Base-by-base conservation (phyloP, 805 yeast genomes). In the Maudiozyma serrabonitensis region DNA sequence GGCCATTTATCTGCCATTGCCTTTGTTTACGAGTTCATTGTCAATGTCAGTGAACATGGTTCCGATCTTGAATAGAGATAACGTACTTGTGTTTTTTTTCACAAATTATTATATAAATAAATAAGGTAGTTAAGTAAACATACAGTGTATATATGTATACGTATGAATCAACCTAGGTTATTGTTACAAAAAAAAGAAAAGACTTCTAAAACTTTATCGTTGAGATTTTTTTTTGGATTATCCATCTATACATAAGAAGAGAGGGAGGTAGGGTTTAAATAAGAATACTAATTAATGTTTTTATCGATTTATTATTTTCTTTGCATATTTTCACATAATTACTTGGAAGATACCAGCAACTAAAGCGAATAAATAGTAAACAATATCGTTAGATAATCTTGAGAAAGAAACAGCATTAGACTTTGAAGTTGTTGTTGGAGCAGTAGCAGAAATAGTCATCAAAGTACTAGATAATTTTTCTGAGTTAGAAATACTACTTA, bases 1-100 rank as follows among this genome's bases (percentile, higher is more conserved):
- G 69, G 75, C n/a, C 91, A 84, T 64, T 64, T 85, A 54, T 79
- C 80, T 51, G 68, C 75, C 9, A 68, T 80, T 42, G 81, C 81
- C 0, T 80, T 79, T 62, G 69, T 74, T 56, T 78, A 78, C 57
- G 75, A 78, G 53, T 78, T 76, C 54, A 66, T 68, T 42, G 58
- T 62, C 16, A 65, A 65, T 44, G 63, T 59, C 15, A 60, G 58
- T 41, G 65, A 63, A 44, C 49, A 60, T 46, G 57, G 48, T 16
- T 12, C n/a, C 6, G 43, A 26, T 41, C 43, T 41, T 15, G 32
- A 13, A 1, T 41, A 41, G 19, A 41, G 2, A 3, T 16, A 35
- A 35, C n/a, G 39, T n/a, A 38, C 4, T 18, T n/a, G 18, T 37
- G 6, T 32, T 6, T 32, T 32, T 32, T 32, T 32, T 32, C n/a